Percentiles rank a stretch among this genome's conserved stretches.
These are phyloP conservation scores for Naganishia friedmannii DNA, from an alignment of 768 basidiomycete genomes.

Conservation along the genomic window DNA sequence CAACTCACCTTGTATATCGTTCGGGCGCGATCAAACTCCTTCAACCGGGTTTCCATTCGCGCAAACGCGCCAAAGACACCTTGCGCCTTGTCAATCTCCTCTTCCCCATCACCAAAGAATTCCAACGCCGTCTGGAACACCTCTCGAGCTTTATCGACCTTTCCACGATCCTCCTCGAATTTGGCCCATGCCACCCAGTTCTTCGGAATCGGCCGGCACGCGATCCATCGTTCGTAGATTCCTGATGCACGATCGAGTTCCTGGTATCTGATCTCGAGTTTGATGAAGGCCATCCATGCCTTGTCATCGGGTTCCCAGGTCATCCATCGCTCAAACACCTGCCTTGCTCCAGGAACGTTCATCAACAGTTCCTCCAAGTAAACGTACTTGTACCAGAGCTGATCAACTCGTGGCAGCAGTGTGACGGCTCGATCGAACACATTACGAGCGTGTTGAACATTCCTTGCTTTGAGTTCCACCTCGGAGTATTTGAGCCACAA, in stretches of 20 bases:
- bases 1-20: conserved; percentile 89
- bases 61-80: conserved; percentile 89
- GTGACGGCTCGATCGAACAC: conserved; percentile 96
- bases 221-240: conserved; percentile 70
- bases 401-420: conserved; percentile 85
- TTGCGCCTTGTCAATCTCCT: conserved; percentile 84
- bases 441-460: conserved; percentile 94
- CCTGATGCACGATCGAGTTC: conserved; percentile 87
- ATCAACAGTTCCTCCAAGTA: conserved; percentile 95
- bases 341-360: conserved; percentile 91
- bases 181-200: conserved; percentile 69
- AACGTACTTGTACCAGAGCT: conserved; percentile 97
- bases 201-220: conserved; percentile 62
- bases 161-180: conserved; percentile 62
- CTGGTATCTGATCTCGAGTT: conserved; percentile 88
- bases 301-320: conserved; percentile 99
- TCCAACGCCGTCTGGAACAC: conserved; percentile 87
- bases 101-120: conserved; percentile 78
- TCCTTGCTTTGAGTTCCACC: conserved; percentile 94
- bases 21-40: conserved; percentile 93
- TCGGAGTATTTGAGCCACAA: conserved; percentile 86
- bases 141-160: conserved; percentile 69
- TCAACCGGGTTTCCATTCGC: conserved; percentile 92
- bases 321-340: conserved; percentile 99
- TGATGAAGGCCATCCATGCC: conserved; percentile 99